Conservation (phyloP, 192 early-diverging fungal genomes). For the Hyaloraphidium curvatum region DNA sequence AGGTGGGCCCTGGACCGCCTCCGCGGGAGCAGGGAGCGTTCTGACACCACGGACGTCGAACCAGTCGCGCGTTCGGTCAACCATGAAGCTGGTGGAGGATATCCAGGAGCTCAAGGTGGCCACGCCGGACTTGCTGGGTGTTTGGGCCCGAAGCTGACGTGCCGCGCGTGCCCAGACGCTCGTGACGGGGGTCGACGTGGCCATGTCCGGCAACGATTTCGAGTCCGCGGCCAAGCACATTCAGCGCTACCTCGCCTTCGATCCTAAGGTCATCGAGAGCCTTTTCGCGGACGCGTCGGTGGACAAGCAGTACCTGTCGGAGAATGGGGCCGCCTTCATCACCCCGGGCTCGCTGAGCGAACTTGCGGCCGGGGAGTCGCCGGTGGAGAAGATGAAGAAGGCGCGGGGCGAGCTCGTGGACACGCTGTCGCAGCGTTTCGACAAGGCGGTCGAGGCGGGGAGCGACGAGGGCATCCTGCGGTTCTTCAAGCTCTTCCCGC, state of each 20-base stretch:
- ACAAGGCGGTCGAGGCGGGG: conserved; percentile 41
- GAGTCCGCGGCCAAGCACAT: conserved; percentile 48
- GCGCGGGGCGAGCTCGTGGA: conserved; percentile 42
- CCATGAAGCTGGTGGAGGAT: conserved; percentile 49
- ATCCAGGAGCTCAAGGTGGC: conserved; percentile 27
- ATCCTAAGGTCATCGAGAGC: conserved; percentile 31
- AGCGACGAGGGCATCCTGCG: conserved; percentile 61
- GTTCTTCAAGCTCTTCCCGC: conserved; percentile 79
- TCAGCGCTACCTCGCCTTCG: conserved; percentile 35
- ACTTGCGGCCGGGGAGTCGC: conserved; percentile 12
- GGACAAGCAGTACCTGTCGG: no score
- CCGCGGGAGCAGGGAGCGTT: no score
- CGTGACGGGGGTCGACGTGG: conserved; percentile 39
- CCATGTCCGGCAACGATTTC: conserved; percentile 36
- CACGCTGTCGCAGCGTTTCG: conserved; percentile 61
- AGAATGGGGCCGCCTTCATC: no score
- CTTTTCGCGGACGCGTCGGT: conserved; percentile 35
- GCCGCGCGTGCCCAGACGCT: conserved; percentile 17
- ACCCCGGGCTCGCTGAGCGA: no score
- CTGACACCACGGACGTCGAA: no score
- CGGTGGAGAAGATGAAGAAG: conserved; percentile 30
- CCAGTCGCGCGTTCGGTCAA: conserved; percentile 46
- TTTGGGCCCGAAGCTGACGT: not conserved
- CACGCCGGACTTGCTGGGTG: conserved; percentile 12
- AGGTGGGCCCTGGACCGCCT: conserved; percentile 12